Evolutionary conservation across 768 basidiomycete species (phyloP).

Genomic region (Tulasnella sp.): DNA sequence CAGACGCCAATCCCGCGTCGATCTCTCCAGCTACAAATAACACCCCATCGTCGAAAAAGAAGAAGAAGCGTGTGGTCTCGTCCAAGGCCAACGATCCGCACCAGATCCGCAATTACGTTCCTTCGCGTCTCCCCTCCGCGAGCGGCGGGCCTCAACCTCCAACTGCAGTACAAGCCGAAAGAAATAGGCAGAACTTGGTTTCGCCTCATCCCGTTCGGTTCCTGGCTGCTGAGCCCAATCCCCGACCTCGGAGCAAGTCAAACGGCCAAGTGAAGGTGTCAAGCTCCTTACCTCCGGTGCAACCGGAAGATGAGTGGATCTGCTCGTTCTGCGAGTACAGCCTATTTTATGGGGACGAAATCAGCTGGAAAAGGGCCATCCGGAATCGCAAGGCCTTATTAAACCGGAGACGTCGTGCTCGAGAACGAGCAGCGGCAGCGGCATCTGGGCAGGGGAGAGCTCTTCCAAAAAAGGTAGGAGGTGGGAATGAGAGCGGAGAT

Average conservation of each 20-base stretch:
- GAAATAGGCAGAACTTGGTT: conserved; percentile 36
- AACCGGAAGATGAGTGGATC: conserved; percentile 79
- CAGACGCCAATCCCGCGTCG: too few species aligned
- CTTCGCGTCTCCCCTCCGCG: conserved; percentile 55
- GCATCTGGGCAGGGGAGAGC: conserved; percentile 31
- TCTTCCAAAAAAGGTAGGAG: conserved; percentile 3
- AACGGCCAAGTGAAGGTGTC: not conserved
- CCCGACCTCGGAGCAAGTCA: conserved; percentile 13
- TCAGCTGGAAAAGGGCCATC: conserved; percentile 49
- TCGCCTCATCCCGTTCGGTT: conserved; percentile 54
- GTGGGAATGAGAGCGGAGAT: conserved; percentile 7
- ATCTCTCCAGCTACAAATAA: not conserved
- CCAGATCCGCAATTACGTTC: conserved; percentile 87
- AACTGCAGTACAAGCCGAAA: conserved; percentile 28
- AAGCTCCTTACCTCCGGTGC: conserved; percentile 28
- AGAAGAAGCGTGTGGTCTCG: conserved; percentile 86
- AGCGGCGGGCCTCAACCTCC: conserved; percentile 24
- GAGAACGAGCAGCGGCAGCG: conserved; percentile 51
- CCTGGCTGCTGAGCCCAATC: conserved; percentile 40
- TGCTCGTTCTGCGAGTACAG: conserved; percentile 91
- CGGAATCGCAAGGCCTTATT: conserved; percentile 69
- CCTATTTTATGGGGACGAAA: conserved; percentile 78
- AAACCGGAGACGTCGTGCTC: conserved; percentile 51
- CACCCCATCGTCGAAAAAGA: conserved; percentile 37
- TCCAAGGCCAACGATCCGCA: conserved; percentile 94